Evolutionary conservation across 1,284 basidiomycete species (phyloP).

Genomic region (Kalmanozyma brasiliensis): DNA sequence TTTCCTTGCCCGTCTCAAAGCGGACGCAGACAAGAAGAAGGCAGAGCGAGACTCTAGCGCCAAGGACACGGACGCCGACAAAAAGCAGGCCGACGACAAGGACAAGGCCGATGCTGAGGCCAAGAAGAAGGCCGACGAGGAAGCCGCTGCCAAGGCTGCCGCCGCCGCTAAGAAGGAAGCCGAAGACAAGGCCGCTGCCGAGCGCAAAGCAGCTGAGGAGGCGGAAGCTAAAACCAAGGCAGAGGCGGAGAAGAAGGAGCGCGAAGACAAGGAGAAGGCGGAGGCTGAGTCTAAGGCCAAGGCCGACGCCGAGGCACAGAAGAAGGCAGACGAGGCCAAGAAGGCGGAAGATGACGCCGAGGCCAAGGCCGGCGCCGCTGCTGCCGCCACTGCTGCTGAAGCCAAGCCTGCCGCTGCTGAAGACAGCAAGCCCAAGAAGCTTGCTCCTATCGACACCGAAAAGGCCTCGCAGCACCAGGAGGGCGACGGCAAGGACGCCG

Average conservation of each 20-base stretch:
- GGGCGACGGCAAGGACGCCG: constrained; percentile 34
- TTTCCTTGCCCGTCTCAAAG: constrained; percentile 60
- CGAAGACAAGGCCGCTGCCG: constrained; percentile 40
- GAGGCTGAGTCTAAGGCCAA: constrained; percentile 33
- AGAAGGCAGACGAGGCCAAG: constrained; percentile 41
- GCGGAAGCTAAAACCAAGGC: constrained; percentile 31
- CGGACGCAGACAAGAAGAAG: constrained; percentile 56
- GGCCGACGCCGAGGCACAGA: constrained; percentile 30
- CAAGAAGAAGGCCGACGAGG: constrained; percentile 46
- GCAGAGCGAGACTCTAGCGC: constrained; percentile 37
- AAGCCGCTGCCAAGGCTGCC: constrained; percentile 40
- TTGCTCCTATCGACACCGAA: constrained; percentile 48
- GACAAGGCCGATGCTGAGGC: constrained; percentile 36
- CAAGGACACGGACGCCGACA: constrained; percentile 40
- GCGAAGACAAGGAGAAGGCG: constrained; percentile 40
- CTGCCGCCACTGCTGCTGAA: constrained; percentile 32
- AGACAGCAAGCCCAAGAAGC: constrained; percentile 43
- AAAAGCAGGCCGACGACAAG: constrained; percentile 42
- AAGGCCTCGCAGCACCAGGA: constrained; percentile 38
- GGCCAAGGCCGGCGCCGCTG: constrained; percentile 33
- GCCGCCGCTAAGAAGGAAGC: constrained; percentile 40
- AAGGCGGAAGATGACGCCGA: constrained; percentile 46
- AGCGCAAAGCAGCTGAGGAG: constrained; percentile 43
- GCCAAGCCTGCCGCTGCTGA: constrained; percentile 43
- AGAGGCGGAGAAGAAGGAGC: constrained; percentile 42